Evolutionary conservation across 495 filamentous ascomycete species (phyloP).

Genomic region (Xanthoparmelia taractica): DNA sequence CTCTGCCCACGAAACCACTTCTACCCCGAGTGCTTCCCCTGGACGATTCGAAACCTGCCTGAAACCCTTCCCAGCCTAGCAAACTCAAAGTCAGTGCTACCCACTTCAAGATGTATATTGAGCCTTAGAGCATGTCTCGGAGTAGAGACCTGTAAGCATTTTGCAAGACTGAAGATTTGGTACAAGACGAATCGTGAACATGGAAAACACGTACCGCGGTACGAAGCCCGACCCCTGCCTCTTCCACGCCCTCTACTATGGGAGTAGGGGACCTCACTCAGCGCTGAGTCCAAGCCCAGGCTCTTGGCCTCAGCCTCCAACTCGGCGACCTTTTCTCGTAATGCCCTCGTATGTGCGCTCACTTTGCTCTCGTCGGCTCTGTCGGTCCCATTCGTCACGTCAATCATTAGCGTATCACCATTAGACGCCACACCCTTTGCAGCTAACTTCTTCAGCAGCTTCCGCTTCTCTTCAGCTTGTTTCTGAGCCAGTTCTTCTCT

Average conservation of each 20-base stretch:
- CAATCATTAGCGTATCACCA: conserved; percentile 22
- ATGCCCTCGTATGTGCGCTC: conserved; percentile 54
- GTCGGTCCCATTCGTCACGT: conserved; percentile 28
- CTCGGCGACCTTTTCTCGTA: conserved; percentile 71
- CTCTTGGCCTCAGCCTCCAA: conserved; percentile 79
- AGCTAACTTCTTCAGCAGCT: conserved; percentile 55
- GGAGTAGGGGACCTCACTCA: conserved; percentile 25
- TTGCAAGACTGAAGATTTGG: neutral
- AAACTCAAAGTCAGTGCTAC: neutral
- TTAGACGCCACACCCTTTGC: conserved; percentile 33
- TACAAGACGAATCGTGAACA: neutral
- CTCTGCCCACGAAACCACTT: conserved; percentile 38
- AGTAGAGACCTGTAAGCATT: neutral
- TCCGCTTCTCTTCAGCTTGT: conserved; percentile 67
- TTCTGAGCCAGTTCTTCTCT: conserved; percentile 66
- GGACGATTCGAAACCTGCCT: conserved; percentile 32
- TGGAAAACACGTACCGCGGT: conserved; percentile 24
- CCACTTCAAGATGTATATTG: neutral
- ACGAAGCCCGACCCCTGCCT: conserved; percentile 31
- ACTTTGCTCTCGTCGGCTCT: conserved; percentile 35
- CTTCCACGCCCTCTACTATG: conserved; percentile 31
- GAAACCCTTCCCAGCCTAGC: conserved; percentile 33
- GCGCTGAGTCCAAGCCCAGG: conserved; percentile 60
- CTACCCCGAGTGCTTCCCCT: conserved; percentile 44
- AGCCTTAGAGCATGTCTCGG: neutral